Evolutionary conservation across 164 flowering plant species (phyloP), one percentile per base, ranked within the genome.

Genomic region (Nymphaea colorata): DNA sequence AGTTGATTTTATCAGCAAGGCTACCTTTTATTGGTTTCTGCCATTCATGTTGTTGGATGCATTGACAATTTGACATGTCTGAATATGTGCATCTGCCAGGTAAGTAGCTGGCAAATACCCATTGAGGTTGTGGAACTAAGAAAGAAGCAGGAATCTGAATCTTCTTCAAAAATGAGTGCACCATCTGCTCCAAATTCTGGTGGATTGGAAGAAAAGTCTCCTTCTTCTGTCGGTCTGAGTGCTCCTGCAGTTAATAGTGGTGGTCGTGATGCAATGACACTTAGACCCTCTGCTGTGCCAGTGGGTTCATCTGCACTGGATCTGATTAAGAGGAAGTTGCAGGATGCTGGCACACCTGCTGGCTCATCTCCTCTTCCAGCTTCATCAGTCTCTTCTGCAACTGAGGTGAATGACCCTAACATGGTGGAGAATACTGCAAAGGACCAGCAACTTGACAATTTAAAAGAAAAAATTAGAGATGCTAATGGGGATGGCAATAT

Each of bases 21-120:
- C 36, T 25, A 25, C 36, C 36, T 25, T 25, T 25, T 25, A 25
- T 25, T 25, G 36, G 36, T 25, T 25, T 1, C 36, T 25, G 36
- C 36, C 36, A 51, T 8, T 51, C 8, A 5, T 51, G 15, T 51
- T 51, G 14, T 51, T 51, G 57, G 14, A 51, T 51, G 14, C 57
- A 8, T 15, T 8, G 14, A 51, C 7, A 7, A 51, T 51, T 51
- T 51, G 55, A 25, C 36, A 25, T 25, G 36, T 25, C 36, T 25
- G 36, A 25, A 25, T 3, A 51, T 51, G 57, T 51, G 12, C 14
- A 51, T 51, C 57, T 51, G 8, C 57, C 79, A 95, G 98, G 70
- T 85, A 55, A 95, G 97, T 80, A 87, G 98, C 80, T 95, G 99
- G 99, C 97, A 95, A 77, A 73, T 95, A 51, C 99, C 99, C 8